Base-by-base conservation (phyloP, 768 basidiomycete genomes). In the Pulveroboletus sp. region DNA sequence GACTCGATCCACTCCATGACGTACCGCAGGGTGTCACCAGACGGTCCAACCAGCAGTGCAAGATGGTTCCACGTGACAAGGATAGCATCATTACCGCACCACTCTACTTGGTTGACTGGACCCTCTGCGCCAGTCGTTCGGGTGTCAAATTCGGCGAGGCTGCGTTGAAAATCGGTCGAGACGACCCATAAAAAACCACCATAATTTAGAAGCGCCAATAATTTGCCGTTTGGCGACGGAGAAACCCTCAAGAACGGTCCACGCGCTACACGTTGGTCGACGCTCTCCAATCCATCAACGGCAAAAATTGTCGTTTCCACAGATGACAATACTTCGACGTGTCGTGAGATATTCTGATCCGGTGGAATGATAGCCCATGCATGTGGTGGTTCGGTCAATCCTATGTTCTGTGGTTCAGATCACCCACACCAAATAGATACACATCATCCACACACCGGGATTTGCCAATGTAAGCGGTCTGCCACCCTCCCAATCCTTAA, bases 61-160 rank as follows among this genome's bases (percentile, higher is more conserved):
- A 85, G 69, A 17, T 77, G 71, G 36, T 82, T 80, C 91, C 93
- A 97, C 17, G 85, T 85, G 16, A 96, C 76, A 4, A 93, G 74
- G 38, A 98, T 86, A 0, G 93, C 92, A 68, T 99, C 94, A 62
- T 93, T 92, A 1, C 94, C 94, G 65, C 93, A 97, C 96, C 96
- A 99, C 61, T 87, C 88, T 0, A 93, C 83, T 56, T 86, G 85
- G 30, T 75, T 73, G 3, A 89, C 76, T 4, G 73, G 66, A 2
- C 83, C 86, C 17, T 81, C 75, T 0, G 76, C 79, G 6, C 74
- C 80, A 26, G 79, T 76, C 23, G 71, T 73, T 8, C 66, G 74
- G 2, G 88, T 87, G 49, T 93, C 82, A 56, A 90, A 93, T 63
- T 96, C 94, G 4, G 91, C 89, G 57, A 95, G 77, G 59, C 79